A percentile compares a stretch with the other conserved stretches of the same genome.
phyloP scores from a whole-genome alignment of 768 basidiomycete genomes.

The Arthromyces matolae region DNA sequence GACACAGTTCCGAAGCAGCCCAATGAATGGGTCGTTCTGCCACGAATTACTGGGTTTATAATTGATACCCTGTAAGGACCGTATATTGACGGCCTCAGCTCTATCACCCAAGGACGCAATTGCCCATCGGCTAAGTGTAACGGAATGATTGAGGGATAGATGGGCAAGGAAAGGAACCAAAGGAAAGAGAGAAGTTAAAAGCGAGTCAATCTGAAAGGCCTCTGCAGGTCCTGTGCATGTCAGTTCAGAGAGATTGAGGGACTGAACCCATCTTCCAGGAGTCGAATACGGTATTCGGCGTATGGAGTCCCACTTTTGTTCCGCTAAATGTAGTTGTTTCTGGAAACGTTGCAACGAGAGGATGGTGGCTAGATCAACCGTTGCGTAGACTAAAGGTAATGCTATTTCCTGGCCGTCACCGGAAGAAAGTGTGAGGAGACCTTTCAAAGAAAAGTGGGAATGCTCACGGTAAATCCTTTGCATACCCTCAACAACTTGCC shows the following conservation, averaged over 20 bases:
- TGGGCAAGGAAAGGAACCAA: conserved; percentile 60
- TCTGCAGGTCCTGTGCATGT: conserved; percentile 41
- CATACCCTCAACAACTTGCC: conserved; percentile 40
- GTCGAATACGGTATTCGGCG: conserved; percentile 82
- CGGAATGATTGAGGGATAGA: conserved; percentile 51
- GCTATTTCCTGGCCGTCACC: conserved; percentile 63
- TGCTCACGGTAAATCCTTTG: conserved; percentile 42
- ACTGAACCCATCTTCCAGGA: conserved; percentile 84
- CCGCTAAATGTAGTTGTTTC: conserved; percentile 54
- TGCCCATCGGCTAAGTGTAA: conserved; percentile 59
- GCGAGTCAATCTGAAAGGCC: conserved; percentile 53
- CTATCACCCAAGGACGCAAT: conserved; percentile 49
- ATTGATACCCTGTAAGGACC: conserved; percentile 50
- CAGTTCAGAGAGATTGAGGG: conserved; percentile 65
- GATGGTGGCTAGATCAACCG: conserved; percentile 41
- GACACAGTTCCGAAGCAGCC: conserved; percentile 49
- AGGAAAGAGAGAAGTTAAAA: conserved; percentile 63
- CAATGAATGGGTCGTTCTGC: conserved; percentile 56
- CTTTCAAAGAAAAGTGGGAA: background rate
- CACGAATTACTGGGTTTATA: conserved; percentile 37
- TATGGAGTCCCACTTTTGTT: conserved; percentile 85
- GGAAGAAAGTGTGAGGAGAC: background rate
- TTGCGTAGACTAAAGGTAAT: conserved; percentile 64
- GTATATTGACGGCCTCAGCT: conserved; percentile 47
- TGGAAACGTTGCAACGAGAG: conserved; percentile 53